phyloP scores from a whole-genome alignment of 2,329 filamentous ascomycete genomes.

The Nannizzia gypsea region DNA sequence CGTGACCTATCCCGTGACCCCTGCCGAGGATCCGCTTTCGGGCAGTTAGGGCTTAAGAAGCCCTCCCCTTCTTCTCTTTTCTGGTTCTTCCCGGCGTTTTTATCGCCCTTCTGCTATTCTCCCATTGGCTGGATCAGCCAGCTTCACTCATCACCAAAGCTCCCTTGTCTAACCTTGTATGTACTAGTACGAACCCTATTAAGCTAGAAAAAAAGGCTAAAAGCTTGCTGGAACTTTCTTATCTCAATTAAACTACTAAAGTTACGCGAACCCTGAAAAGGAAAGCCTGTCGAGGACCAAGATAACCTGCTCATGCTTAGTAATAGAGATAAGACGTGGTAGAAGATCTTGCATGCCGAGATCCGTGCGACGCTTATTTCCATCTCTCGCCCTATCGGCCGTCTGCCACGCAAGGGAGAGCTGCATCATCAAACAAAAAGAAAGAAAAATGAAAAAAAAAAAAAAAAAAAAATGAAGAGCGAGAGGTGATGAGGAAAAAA shows the following conservation, averaged over 20 bases:
- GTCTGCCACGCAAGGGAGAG: neutral
- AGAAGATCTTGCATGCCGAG: slow-evolving; percentile 1
- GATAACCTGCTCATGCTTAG: too few relatives aligned
- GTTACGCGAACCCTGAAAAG: neutral
- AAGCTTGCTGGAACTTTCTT: neutral
- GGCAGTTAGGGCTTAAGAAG: neutral
- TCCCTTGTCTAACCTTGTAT: neutral
- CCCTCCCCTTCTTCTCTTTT: neutral
- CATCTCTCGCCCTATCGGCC: neutral
- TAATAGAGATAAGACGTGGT: neutral
- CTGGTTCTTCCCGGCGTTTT: neutral
- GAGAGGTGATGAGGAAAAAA: neutral
- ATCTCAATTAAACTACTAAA: slow-evolving; percentile 1
- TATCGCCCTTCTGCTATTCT: neutral
- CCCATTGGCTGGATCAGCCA: neutral
- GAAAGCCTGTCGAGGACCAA: too few relatives aligned
- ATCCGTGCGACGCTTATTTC: neutral
- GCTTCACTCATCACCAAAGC: too few relatives aligned
- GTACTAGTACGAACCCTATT: too few relatives aligned
- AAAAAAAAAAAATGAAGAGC: too few relatives aligned
- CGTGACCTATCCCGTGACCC: neutral
- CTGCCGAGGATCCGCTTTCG: neutral
- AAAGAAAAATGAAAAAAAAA: too few relatives aligned
- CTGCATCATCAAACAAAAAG: neutral
- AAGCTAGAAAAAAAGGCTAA: too few relatives aligned